A percentile compares a stretch with the other conserved stretches of the same genome.
Evolutionary conservation across 148 eudicot genomes (phyloP).

Genomic region (Camellia lanceoleosa): DNA sequence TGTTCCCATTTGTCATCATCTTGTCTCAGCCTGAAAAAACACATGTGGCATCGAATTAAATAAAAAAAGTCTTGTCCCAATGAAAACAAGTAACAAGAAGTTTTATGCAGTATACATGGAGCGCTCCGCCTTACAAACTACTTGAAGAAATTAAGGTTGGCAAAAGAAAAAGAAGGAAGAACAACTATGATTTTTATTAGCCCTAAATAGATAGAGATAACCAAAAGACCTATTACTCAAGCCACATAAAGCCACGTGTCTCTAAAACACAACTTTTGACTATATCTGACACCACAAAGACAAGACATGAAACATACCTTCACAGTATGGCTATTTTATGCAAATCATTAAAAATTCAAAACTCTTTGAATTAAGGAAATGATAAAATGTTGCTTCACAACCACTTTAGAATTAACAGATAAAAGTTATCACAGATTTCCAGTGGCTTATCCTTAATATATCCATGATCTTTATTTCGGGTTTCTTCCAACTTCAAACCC

Average conservation of each 20-base stretch:
- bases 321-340: not conserved
- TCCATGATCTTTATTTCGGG: not conserved
- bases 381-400: not conserved
- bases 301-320: not conserved
- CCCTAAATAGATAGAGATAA: not conserved
- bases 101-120: not conserved
- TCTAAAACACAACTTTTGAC: not conserved
- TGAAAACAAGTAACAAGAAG: not conserved
- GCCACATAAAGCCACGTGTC: not conserved
- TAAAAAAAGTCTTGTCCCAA: not conserved
- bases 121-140: not conserved
- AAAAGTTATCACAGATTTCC: not conserved
- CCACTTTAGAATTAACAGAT: not conserved
- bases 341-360: not conserved
- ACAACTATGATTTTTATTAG: not conserved
- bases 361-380: not conserved
- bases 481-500: not conserved
- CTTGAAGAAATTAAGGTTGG: not conserved
- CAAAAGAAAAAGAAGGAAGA: not conserved
- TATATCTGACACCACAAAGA: not conserved
- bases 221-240: not conserved
- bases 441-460: not conserved
- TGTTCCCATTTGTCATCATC: slow-evolving; percentile 97
- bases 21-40: slow-evolving; percentile 79
- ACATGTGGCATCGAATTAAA: not conserved